These are phyloP conservation scores for Hypoxylon sp. DNA, from an alignment of 2,329 filamentous ascomycete genomes.

Conservation along the genomic window DNA sequence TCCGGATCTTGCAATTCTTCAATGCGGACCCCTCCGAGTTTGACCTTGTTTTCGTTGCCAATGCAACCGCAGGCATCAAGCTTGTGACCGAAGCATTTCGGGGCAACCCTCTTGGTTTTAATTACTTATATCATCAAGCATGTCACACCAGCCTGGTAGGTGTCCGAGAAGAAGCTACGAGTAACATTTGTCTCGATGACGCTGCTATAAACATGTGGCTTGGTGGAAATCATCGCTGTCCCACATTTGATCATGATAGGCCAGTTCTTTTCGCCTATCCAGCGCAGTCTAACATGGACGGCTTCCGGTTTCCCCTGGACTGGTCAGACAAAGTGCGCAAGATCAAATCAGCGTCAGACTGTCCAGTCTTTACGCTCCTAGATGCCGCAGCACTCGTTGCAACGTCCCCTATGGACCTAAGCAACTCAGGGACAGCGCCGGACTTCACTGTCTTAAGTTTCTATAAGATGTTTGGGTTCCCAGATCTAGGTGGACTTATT, in stretches of 20 bases:
- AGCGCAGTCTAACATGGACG: constrained; percentile 94
- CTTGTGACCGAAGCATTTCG: constrained; percentile 79
- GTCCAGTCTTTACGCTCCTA: constrained; percentile 74
- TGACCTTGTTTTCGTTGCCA: constrained; percentile 78
- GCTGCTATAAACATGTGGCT: constrained; percentile 76
- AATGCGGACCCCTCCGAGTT: constrained; percentile 84
- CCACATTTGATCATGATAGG: constrained; percentile 41
- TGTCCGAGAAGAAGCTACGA: constrained; percentile 76
- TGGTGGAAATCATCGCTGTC: constrained; percentile 53
- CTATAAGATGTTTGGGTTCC: constrained; percentile 98
- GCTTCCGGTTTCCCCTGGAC: constrained; percentile 76
- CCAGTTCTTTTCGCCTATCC: constrained; percentile 79
- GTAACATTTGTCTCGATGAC: constrained; percentile 76
- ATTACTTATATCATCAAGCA: constrained; percentile 85
- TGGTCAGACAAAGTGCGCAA: constrained; percentile 71
- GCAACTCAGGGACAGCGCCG: constrained; percentile 71
- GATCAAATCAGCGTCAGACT: constrained; percentile 42
- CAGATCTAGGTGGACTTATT: constrained; percentile 87
- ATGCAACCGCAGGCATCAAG: constrained; percentile 74
- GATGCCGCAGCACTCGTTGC: constrained; percentile 87
- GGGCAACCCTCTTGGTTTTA: constrained; percentile 76
- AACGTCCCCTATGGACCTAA: constrained; percentile 81
- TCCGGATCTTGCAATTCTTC: constrained; percentile 80
- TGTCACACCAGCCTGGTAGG: constrained; percentile 91
- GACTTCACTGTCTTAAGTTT: constrained; percentile 92